Base-by-base conservation (phyloP, 768 basidiomycete genomes). In the Kwoniella mangroviensis region DNA sequence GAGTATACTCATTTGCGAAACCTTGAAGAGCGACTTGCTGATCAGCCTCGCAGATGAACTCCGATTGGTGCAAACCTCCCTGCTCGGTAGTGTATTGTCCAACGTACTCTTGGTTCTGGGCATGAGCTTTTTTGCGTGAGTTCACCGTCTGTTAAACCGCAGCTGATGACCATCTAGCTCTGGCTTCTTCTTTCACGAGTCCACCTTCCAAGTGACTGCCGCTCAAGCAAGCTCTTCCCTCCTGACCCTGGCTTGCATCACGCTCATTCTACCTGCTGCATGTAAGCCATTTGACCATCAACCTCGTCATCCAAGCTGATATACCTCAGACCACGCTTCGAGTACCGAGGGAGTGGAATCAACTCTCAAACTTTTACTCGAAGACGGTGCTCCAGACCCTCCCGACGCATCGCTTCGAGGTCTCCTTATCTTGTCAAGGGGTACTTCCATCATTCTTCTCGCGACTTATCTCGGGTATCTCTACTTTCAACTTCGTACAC, bases 41-140 rank as follows among this genome's bases (percentile, higher is more conserved):
- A 15, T 49, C 22, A 21, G n/a, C 57, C 55, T 26, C 21, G 22
- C 75, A 91, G 92, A 88, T 65, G 87, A 97, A 83, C 86, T 94
- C 19, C 89, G 91, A 43, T 91, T 97, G 76, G 94, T 97, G 2
- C 93, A 97, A 83, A 94, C 92, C 34, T 94, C 93, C 45, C 89
- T 96, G 87, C 87, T 97, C 55, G 94, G 94, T 21, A 94, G 92
- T 34, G 92, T 97, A 69, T 84, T 97, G 49, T 94, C 93, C 13
- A 97, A 97, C 83, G 85, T 95, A 49, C 87, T 97, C 10, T 86
- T 97, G 45, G 94, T 98, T 19, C 86, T 98, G 15, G 94, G 94
- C 7, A 93, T 91, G 83, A 93, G 92, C 15, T 95, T 95, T 86
- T 85, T 95, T 64, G 92, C 92, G 80, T 80, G 54, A 72, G 78